A percentile compares a stretch with the other conserved stretches of the same genome.
These are phyloP conservation scores for Yamadazyma spencermartinsiae DNA, from an alignment of 1,139 yeast genomes.

Conservation along the genomic window DNA sequence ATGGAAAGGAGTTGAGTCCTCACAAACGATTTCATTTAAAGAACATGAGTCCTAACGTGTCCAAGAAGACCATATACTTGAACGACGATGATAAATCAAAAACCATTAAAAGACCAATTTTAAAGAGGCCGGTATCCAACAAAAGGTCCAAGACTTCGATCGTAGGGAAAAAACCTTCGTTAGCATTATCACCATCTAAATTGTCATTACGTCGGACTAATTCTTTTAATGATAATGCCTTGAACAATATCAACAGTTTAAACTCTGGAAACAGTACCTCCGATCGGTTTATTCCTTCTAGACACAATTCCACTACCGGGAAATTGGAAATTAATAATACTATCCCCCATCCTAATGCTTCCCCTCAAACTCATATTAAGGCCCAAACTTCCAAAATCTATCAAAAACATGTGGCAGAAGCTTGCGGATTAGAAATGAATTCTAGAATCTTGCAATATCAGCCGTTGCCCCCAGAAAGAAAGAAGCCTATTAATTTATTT, in stretches of 20 bases:
- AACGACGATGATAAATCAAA: slow-evolving; percentile 12
- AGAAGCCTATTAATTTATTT: slow-evolving; percentile 54
- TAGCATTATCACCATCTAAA: slow-evolving; percentile 18
- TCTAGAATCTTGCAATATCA: slow-evolving; percentile 85
- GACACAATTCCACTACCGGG: slow-evolving; percentile 43
- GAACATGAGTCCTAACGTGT: slow-evolving; percentile 46
- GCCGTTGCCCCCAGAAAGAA: slow-evolving; percentile 80
- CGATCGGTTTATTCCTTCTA: slow-evolving; percentile 47
- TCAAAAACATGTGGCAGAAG: slow-evolving; percentile 87
- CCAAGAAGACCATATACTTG: slow-evolving; percentile 29
- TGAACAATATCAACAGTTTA: slow-evolving; percentile 4
- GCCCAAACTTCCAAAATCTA: slow-evolving; percentile 73
- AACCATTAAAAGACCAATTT: slow-evolving; percentile 16
- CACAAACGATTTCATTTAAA: slow-evolving; percentile 34
- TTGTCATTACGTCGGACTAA: slow-evolving; percentile 34
- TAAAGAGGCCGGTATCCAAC: slow-evolving; percentile 19
- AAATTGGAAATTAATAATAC: slow-evolving; percentile 31
- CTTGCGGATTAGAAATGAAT: slow-evolving; percentile 86
- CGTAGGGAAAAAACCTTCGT: slow-evolving; percentile 10
- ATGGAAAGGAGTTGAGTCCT: slow-evolving; percentile 21
- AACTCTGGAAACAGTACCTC: slow-evolving; percentile 18
- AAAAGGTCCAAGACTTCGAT: slow-evolving; percentile 15
- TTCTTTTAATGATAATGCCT: slow-evolving; percentile 25
- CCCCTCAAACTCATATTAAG: slow-evolving; percentile 57
- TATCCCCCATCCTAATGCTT: slow-evolving; percentile 47